Evolutionary conservation across 257 asterid species (phyloP), one percentile per base, ranked within the genome.

Genomic region (Scutellaria galericulata): DNA sequence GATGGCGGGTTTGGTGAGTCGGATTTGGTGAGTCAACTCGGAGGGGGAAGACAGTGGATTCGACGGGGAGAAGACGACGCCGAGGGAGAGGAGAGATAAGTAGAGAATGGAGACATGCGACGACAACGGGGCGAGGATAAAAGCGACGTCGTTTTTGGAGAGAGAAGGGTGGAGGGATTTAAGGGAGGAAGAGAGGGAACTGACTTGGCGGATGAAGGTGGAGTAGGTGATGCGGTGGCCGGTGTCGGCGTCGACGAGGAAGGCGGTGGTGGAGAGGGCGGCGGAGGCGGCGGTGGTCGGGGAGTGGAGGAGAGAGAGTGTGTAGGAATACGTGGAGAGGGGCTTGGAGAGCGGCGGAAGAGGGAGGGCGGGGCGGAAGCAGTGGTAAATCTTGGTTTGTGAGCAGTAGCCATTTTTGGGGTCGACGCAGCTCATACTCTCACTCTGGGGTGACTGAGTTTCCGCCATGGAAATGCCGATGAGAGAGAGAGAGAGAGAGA

Each of bases 21-120:
- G 81, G 73, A 91, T 70, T 50, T 88, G 85, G 75, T 89, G 96
- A 22, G 75, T 10, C 55, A 94, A 7, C 86, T 94, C 98, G 76
- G 91, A 64, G 3, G 80, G 47, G 2, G 97, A 76, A 10, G 96
- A 84, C 1, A 86, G 50, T 0, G 96, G 97, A 20, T 88, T 94
- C 7, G 90, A 85, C 0, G 98, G 98, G 0, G 98, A 94, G 24
- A 91, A 79, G 61, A 77, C 81, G 72, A 83, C 74, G 14, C 98
- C 97, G 2, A 91, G 84, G 0, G 92, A 86, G 65, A 94, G 92
- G 56, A 94, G 88, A 7, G 97, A 77, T 86, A 91, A 89, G 81
- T 89, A 94, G 64, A 94, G 78, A 46, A 91, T 70, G 1, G 98
- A 96, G 55, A 94, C 66, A 51, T 88, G 85, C 47, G 83, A 15